Evolutionary conservation across 139 green algal species (phyloP), one percentile per base, ranked within the genome.

Genomic region (Coccomyxa sp.): DNA sequence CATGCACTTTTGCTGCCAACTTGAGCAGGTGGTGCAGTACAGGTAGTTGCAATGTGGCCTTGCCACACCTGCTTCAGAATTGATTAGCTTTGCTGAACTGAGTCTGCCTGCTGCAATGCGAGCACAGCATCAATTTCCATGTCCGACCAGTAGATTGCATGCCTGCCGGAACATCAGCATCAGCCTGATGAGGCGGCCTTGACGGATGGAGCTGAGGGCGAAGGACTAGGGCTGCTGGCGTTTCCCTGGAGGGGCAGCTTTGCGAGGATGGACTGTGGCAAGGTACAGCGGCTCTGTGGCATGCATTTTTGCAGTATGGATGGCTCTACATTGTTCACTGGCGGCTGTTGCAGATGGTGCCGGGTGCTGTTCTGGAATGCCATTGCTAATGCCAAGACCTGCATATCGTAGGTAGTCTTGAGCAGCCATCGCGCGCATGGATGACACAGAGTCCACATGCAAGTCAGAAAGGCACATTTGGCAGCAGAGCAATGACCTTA

Each of bases 311-410:
- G 24, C 27, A 80, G 34, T 24, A 82, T 40, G 16, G 34, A 24
- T 6, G 73, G 58, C 69, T 85, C 81, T 5, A 85, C 81, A n/a
- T 75, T 40, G 35, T 85, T 44, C 24, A 85, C 77, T 37, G 81
- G 81, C 2, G 81, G 81, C n/a, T 50, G 68, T 44, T 73, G 41
- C 18, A 85, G 77, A 31, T 85, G 81, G 29, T 74, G 50, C 8
- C n/a, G 44, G 38, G 81, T 83, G 1, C 41, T 69, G 16, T 40
- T 58, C 81, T 85, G 81, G 22, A 70, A 85, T 31, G 75, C 76
- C 68, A 76, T 75, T 22, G 37, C 81, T 22, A 85, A 39, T 2
- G 75, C 81, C 27, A 85, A 37, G 7, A 85, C 50, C 81, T 79
- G 64, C 50, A 39, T 18, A 35, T 37, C 40, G 29, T 6, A n/a